Evolutionary conservation across 495 filamentous ascomycete genomes (phyloP).

Genomic region (Hypomontagnella submonticulosa): DNA sequence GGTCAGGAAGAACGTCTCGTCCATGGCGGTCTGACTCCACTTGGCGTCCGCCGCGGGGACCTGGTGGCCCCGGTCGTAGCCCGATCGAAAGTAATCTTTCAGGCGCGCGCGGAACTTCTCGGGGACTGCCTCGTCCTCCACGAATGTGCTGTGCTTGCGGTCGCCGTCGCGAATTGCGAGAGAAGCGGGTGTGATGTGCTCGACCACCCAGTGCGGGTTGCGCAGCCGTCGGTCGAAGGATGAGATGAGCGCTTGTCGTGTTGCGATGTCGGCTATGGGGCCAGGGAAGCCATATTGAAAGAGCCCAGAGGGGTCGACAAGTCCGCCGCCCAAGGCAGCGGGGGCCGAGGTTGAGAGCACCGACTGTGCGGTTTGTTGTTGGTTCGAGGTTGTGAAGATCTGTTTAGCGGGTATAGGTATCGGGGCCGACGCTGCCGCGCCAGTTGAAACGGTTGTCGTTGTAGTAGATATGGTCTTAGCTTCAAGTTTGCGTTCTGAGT

Average conservation of each 20-base stretch:
- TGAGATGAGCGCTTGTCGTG: conserved; percentile 77
- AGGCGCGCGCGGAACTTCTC: conserved; percentile 88
- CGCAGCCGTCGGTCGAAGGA: conserved; percentile 91
- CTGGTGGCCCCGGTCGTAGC: conserved; percentile 97
- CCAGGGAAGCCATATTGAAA: conserved; percentile 98
- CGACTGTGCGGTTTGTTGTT: conserved; percentile 45
- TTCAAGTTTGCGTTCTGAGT: conserved; percentile 57
- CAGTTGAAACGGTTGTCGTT: conserved; percentile 51
- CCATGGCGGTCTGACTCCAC: conserved; percentile 93
- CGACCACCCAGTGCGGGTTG: conserved; percentile 94
- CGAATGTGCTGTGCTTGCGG: conserved; percentile 82
- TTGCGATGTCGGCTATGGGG: conserved; percentile 83
- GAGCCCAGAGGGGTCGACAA: conserved; percentile 87
- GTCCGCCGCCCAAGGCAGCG: conserved; percentile 50
- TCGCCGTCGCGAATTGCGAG: conserved; percentile 79
- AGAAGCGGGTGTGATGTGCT: conserved; percentile 95
- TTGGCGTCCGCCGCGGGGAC: conserved; percentile 97
- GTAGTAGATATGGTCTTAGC: conserved; percentile 58
- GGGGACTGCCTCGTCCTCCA: conserved; percentile 83
- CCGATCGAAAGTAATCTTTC: conserved; percentile 90
- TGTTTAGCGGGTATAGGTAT: conserved; percentile 59
- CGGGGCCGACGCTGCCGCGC: conserved; percentile 53
- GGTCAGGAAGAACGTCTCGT: conserved; percentile 88
- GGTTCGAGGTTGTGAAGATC: conserved; percentile 49
- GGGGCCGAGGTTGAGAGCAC: conserved; percentile 47